Percentiles rank a stretch among this genome's conserved stretches.
Conservation (phyloP, 257 asterid genomes). For the Ilex aquifolium region DNA sequence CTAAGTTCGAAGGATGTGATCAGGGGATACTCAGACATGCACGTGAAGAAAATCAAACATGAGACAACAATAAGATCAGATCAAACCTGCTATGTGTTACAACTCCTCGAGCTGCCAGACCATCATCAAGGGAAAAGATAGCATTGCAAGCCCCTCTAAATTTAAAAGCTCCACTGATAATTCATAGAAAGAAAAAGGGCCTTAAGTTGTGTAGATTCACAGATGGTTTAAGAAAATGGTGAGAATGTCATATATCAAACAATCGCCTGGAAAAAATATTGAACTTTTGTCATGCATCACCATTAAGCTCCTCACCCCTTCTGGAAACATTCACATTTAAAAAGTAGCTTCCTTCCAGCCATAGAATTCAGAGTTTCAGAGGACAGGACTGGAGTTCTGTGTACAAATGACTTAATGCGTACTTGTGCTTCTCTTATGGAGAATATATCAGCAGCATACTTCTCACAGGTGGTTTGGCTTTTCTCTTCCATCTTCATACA, state of each 20-base stretch:
- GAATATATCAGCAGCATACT: conserved; percentile 76
- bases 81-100: conserved; percentile 89
- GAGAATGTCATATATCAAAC: neutral
- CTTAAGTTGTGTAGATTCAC: neutral
- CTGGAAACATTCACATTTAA: conserved; percentile 91
- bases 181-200: conserved; percentile 8
- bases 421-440: conserved; percentile 66
- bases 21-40: conserved; percentile 19
- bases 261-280: neutral
- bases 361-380: conserved; percentile 69
- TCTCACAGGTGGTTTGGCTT: conserved; percentile 17
- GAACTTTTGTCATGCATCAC: neutral
- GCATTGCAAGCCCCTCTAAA: conserved; percentile 97
- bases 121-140: conserved; percentile 70
- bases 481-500: conserved; percentile 48
- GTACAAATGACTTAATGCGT: conserved; percentile 47
- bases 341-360: conserved; percentile 64
- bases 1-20: conserved; percentile 31
- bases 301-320: conserved; percentile 63
- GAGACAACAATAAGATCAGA: conserved; percentile 5
- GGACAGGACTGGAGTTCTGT: conserved; percentile 68
- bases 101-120: conserved; percentile 77
- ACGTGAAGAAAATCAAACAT: conserved; percentile 3
- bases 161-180: conserved; percentile 81
- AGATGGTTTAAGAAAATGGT: too few relatives aligned